Base-by-base conservation (phyloP, 345 rosid species). In the Hirschfeldia incana region DNA sequence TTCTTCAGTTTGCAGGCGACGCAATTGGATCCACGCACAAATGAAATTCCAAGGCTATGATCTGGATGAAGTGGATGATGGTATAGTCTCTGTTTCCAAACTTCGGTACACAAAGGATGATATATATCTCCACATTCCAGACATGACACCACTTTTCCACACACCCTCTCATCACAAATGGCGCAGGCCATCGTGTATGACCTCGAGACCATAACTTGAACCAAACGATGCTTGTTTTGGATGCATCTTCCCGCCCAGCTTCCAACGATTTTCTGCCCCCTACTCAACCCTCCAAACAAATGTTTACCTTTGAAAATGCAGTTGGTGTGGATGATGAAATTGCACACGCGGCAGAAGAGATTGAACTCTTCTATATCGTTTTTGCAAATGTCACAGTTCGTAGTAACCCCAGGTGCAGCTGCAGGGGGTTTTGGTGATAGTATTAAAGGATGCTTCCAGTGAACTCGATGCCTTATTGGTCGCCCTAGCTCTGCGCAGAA, bases 311-410 rank as follows among this genome's bases (percentile, higher is more conserved):
- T 36, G 0, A 65, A 17, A 5, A 36, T 5, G 51, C 69, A 65
- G 1, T 2, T 1, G 17, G 17, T 28, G 17, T 65, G 15, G 36
- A 65, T 36, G 49, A 34, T 17, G 1, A 16, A 36, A 9, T 28
- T 10, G 69, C 69, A 65, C 36, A 65, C 4, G 51, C 51, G 69
- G 8, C 69, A 65, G 6, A 65, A 65, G 69, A 65, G 69, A 17
- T 36, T 65, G 8, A 65, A 65, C 1, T 30, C 69, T 3, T 29
- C 17, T 36, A 65, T 16, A 17, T 65, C 0, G 15, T 65, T 8
- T 7, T 0, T 6, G 11, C 69, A 65, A 17, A 65, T 65, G 69
- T 37, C 69, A 17, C 69, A 65, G 2, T 16, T 17, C 15, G 17
- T 63, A 32, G 2, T 32, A 6, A 32, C 8, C 11, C 67, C 21